phyloP scores from a whole-genome alignment of 2,329 filamentous ascomycete species.

The Gaeumannomyces tritici region DNA sequence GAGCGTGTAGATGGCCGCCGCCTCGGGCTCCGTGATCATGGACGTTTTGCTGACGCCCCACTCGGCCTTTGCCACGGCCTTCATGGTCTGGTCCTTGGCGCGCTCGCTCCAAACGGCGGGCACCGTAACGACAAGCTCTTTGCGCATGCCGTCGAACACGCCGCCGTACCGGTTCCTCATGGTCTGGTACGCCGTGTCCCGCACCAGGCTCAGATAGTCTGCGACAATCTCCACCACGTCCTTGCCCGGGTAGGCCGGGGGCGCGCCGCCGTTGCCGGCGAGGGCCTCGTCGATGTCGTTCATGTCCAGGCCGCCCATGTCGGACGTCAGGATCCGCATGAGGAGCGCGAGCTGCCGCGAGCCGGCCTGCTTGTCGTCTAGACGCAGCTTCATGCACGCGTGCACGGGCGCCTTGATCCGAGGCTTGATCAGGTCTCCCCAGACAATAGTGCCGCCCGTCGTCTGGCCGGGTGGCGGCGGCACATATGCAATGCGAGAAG shows the following conservation, averaged over 20 bases:
- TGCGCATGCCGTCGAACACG: neutral
- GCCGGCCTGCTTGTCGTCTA: conserved; percentile 11
- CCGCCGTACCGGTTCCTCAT: conserved; percentile 13
- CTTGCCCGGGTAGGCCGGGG: conserved; percentile 9
- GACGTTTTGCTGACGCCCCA: conserved; percentile 23
- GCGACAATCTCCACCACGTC: conserved; percentile 18
- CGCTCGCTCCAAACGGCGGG: conserved; percentile 36
- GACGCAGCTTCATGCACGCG: conserved; percentile 21
- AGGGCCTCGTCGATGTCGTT: conserved; percentile 3
- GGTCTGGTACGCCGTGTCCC: conserved; percentile 7
- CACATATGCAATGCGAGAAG: conserved; percentile 14
- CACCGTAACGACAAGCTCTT: conserved; percentile 27
- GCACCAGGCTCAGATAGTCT: conserved; percentile 16
- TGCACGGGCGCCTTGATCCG: conserved; percentile 15
- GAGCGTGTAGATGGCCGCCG: conserved; percentile 29
- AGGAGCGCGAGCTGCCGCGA: conserved; percentile 12
- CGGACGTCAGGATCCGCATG: conserved; percentile 8
- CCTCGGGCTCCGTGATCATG: conserved; percentile 34
- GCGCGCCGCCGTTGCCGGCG: conserved; percentile 3
- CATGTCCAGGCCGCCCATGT: conserved; percentile 1
- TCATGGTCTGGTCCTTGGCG: conserved; percentile 23
- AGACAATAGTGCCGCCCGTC: conserved; percentile 2
- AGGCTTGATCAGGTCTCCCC: conserved; percentile 14
- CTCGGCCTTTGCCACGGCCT: conserved; percentile 19
- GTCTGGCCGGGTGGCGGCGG: conserved; percentile 1